A percentile compares a stretch with the other conserved stretches of the same genome.
phyloP scores from a whole-genome alignment of 139 green algal species.

The Chlamydomonas sphaeroides region DNA sequence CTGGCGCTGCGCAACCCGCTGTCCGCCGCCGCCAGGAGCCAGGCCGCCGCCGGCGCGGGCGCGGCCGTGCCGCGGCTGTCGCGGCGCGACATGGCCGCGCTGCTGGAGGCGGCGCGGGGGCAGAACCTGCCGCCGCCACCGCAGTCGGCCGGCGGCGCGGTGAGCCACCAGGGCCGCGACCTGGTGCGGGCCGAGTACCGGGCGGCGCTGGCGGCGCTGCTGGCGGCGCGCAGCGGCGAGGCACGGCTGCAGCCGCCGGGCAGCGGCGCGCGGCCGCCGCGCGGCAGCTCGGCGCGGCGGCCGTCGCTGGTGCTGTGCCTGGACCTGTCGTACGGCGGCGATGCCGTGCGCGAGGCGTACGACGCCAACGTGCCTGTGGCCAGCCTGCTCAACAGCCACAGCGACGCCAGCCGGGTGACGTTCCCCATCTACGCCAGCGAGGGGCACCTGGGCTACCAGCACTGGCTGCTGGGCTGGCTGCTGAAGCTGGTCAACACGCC shows the following conservation, averaged over 20 bases:
- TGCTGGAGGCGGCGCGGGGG: constrained; percentile 18
- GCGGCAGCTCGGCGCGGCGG: neutral
- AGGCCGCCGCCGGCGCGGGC: neutral
- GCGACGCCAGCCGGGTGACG: constrained; percentile 44
- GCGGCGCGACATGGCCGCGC: neutral
- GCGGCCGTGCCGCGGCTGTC: neutral
- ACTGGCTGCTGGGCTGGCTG: constrained; percentile 61
- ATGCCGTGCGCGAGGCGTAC: constrained; percentile 55
- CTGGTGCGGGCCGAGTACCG: too few relatives aligned
- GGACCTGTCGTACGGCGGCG: constrained; percentile 45
- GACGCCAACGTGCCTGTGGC: constrained; percentile 50
- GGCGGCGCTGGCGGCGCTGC: constrained; percentile 18
- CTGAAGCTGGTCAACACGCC: constrained; percentile 53
- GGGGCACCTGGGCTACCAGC: constrained; percentile 36
- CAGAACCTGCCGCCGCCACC: too few relatives aligned
- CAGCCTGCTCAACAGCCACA: constrained; percentile 55
- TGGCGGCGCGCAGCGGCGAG: constrained; percentile 15
- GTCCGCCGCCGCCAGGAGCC: neutral
- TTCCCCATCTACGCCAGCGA: constrained; percentile 58
- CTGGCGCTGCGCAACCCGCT: constrained; percentile 31
- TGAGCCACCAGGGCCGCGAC: too few relatives aligned
- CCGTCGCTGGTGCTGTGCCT: constrained; percentile 57
- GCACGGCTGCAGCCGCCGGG: constrained; percentile 4
- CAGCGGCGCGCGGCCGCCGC: neutral
- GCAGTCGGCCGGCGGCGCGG: too few relatives aligned